phyloP scores from a whole-genome alignment of 2,329 filamentous ascomycete species.

The Alternaria brassicicola region DNA sequence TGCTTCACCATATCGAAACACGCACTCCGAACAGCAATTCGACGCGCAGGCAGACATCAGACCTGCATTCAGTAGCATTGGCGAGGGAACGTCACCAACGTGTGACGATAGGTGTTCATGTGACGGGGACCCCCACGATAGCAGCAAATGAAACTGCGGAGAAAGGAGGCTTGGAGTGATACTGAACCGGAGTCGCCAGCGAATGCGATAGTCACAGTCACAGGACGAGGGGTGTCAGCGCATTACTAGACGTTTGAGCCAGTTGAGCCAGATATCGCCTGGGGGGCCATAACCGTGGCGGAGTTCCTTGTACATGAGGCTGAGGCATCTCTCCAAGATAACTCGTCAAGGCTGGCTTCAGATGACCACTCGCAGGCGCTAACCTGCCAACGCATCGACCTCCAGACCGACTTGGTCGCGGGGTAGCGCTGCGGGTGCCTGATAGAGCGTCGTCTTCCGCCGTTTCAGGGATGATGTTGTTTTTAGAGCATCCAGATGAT shows the following conservation, averaged over 20 bases:
- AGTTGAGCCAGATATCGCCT: constrained; percentile 43
- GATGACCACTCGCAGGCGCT: constrained; percentile 48
- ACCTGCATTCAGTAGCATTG: constrained; percentile 21
- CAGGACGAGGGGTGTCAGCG: constrained; percentile 32
- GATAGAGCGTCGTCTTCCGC: constrained; percentile 34
- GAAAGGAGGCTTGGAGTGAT: constrained; percentile 31
- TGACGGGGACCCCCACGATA: constrained; percentile 37
- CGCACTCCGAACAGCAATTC: constrained; percentile 3
- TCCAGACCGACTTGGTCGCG: constrained; percentile 42
- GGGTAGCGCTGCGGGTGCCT: constrained; percentile 45
- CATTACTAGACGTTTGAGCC: constrained; percentile 48
- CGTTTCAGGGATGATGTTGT: constrained; percentile 32
- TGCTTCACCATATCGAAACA: constrained; percentile 6
- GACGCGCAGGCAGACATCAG: constrained; percentile 21
- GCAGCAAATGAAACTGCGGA: constrained; percentile 35
- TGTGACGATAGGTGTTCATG: constrained; percentile 22
- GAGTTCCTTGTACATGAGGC: constrained; percentile 43
- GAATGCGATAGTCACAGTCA: constrained; percentile 37
- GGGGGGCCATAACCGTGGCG: constrained; percentile 47
- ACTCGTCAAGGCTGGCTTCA: constrained; percentile 38
- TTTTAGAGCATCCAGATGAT: constrained; percentile 42
- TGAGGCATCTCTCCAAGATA: constrained; percentile 38
- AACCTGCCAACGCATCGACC: constrained; percentile 48
- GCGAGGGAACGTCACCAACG: constrained; percentile 22
- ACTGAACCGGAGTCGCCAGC: constrained; percentile 15